Evolutionary conservation across 495 filamentous ascomycete species (phyloP), one percentile per base, ranked within the genome.

Genomic region (Friedmanniomyces endolithicus): DNA sequence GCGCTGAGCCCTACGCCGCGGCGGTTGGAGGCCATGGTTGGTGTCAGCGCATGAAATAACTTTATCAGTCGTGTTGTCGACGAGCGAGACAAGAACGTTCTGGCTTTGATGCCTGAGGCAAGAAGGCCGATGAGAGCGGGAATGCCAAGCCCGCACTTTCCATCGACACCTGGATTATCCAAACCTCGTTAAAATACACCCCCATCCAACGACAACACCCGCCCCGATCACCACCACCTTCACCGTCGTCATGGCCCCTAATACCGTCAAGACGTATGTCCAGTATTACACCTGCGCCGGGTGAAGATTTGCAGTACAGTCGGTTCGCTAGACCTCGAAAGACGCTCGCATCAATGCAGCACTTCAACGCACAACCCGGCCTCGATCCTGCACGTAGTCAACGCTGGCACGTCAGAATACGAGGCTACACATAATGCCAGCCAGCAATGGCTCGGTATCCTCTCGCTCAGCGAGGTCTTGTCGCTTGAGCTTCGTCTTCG

Each of bases 1-100:
- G 94, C 88, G 24, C 85, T 87, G 48, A 98, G 85, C 62, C 92
- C 92, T 57, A 94, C 88, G 55, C 86, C 87, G 35, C 69, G 68
- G 48, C 68, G 67, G 41, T 56, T 51, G 16, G 67, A 63, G 23
- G 66, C 51, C 68, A 68, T 71, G 51, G n/a, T 27, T 27, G 34
- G 9, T n/a, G n/a, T n/a, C n/a, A n/a, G n/a, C n/a, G n/a, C n/a
- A n/a, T n/a, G n/a, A n/a, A n/a, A n/a, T n/a, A n/a, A n/a, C n/a
- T n/a, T n/a, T n/a, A n/a, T n/a, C 14, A 9, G 20, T 45, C 8
- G 17, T 45, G 41, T 47, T 47, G 44, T 47, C 17, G 44, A 47
- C 23, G 24, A 20, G 14, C n/a, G n/a, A n/a, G n/a, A n/a, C n/a
- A n/a, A 14, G 37, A 41, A 41, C 6, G 37, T 41, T 41, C 6